phyloP scores from a whole-genome alignment of 805 yeast genomes.

The Lipomyces yamanashiensis region DNA sequence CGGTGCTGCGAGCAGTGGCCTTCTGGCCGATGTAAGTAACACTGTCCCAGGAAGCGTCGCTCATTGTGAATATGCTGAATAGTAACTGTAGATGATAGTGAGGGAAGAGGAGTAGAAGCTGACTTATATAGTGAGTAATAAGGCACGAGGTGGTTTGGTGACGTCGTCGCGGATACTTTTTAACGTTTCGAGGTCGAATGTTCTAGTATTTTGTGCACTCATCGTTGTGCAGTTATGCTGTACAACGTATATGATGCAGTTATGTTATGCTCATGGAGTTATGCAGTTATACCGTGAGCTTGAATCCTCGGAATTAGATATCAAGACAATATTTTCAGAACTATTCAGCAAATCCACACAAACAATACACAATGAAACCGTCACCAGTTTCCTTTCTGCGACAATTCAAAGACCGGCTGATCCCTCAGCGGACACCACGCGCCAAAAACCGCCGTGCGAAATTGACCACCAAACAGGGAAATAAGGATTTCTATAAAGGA shows the following conservation, averaged over 20 bases:
- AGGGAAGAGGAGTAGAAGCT: neutral
- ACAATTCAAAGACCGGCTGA: conserved; percentile 25
- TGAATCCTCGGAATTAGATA: neutral
- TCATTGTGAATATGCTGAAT: conserved; percentile 4
- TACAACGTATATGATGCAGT: neutral
- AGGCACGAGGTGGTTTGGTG: neutral
- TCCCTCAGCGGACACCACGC: conserved; percentile 4
- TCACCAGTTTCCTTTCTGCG: neutral
- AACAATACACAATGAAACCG: conserved; percentile 20
- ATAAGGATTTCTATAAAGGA: conserved; percentile 93
- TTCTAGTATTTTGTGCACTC: conserved; percentile 7
- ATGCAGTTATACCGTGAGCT: conserved; percentile 9
- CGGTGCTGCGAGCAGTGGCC: conserved; percentile 78
- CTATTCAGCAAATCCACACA: neutral
- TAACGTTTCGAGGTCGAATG: neutral
- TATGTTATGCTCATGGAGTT: neutral
- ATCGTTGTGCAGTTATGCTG: conserved; percentile 3
- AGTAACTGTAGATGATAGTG: neutral
- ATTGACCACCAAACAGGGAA: conserved; percentile 90
- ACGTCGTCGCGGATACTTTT: conserved; percentile 1
- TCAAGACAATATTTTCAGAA: neutral
- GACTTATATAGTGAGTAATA: neutral
- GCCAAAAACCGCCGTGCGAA: conserved; percentile 50
- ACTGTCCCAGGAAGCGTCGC: conserved; percentile 77
- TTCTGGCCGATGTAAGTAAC: conserved; percentile 87